Evolutionary conservation across 768 basidiomycete genomes (phyloP), one percentile per base, ranked within the genome.

Genomic region (Hemileccinum rubropunctum): DNA sequence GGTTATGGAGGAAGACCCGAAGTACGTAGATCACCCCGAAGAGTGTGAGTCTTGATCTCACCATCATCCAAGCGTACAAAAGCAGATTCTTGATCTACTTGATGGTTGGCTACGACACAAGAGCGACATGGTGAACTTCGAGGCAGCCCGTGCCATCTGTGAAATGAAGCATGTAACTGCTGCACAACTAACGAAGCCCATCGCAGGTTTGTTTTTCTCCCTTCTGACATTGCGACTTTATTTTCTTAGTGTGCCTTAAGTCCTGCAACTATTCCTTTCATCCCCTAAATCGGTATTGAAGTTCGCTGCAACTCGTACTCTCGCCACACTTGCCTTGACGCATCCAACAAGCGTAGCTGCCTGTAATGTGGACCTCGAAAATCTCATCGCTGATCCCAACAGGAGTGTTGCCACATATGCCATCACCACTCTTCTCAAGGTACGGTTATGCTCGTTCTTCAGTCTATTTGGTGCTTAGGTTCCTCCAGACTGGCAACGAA

Each of bases 101-200:
- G 97, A 98, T 65, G 86, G 89, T 30, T 95, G 94, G 85, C 75
- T 98, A 52, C 84, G 94, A 51, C 97, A 99, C 73, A 99, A 99
- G 77, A 97, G 93, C 59, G 97, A 99, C 67, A 99, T 98, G 95
- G 97, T 99, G 64, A 98, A 98, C 72, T 90, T 94, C 53, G 97
- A 99, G 69, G 97, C 97, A 18, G 95, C 97, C 4, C 88, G 97
- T 38, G 95, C 86, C 7, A 95, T 99, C 54, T 98, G 95, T 67
- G 95, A 98, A 67, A 91, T 95, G 89, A 89, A 86, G 70, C 83
- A 85, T 53, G 87, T 93, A 26, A 77, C 84, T 23, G 66, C 84
- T 8, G 69, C 79, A 5, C 93, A 98, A 60, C 73, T 98, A 45
- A 83, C 84, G 21, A 86, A 92, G 60, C 80, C 97, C 1, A 92